Percentiles rank a stretch among this genome's conserved stretches.
Evolutionary conservation across 179 eudicot species (phyloP).

Genomic region (Gypsophila paniculata): DNA sequence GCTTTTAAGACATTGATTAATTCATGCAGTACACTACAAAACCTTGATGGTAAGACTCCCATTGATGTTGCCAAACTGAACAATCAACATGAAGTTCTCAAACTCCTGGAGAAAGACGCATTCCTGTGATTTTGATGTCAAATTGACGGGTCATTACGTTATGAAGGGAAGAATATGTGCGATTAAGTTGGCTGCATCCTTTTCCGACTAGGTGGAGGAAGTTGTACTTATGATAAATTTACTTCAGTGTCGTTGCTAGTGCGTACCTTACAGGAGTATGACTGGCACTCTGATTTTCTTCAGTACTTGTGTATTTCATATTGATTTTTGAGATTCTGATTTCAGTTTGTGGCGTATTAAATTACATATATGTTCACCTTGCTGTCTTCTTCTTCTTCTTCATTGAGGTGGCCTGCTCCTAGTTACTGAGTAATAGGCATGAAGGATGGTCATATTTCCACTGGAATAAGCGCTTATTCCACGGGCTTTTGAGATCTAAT

Average conservation of each 20-base stretch:
- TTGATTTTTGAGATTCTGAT: slow-evolving; percentile 12
- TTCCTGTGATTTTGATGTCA: slow-evolving; percentile 51
- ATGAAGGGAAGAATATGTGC: slow-evolving; percentile 20
- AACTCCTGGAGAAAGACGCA: slow-evolving; percentile 90
- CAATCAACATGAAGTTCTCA: slow-evolving; percentile 76
- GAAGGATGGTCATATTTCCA: too few relatives aligned
- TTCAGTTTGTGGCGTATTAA: slow-evolving; percentile 6
- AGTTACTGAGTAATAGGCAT: too few relatives aligned
- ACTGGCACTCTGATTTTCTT: slow-evolving; percentile 20
- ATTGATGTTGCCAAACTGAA: slow-evolving; percentile 97
- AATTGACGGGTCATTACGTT: neutral
- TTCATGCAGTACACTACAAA: slow-evolving; percentile 76
- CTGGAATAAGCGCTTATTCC: too few relatives aligned
- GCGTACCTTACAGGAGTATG: slow-evolving; percentile 20
- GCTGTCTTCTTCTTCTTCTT: neutral
- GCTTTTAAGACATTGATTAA: slow-evolving; percentile 3
- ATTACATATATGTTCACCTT: neutral
- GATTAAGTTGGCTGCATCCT: slow-evolving; percentile 18
- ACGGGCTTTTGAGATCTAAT: too few relatives aligned
- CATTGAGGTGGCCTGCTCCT: neutral
- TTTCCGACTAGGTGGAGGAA: slow-evolving; percentile 14
- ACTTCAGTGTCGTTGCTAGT: slow-evolving; percentile 18
- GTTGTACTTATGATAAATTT: slow-evolving; percentile 13
- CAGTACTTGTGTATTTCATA: slow-evolving; percentile 23
- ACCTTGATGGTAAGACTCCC: slow-evolving; percentile 93